A percentile compares a stretch with the other conserved stretches of the same genome.
These are phyloP conservation scores for Aphanomyces invadans DNA, from an alignment of 352 stramenopile genomes.

Conservation along the genomic window DNA sequence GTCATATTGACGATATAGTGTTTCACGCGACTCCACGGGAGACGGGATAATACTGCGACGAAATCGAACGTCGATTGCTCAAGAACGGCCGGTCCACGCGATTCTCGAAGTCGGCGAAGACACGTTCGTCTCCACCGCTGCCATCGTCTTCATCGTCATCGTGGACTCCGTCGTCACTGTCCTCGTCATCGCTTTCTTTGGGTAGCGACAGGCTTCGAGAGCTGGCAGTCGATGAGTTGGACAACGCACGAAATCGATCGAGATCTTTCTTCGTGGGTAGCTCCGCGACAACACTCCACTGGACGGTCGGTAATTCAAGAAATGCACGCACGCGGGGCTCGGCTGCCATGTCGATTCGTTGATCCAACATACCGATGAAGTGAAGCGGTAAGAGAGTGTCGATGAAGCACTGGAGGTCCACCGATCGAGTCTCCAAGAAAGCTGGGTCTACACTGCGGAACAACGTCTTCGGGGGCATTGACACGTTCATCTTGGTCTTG, in stretches of 20 bases:
- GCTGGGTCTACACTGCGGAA: conserved; percentile 47
- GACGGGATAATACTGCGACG: conserved; percentile 11
- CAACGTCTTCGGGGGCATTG: conserved; percentile 58
- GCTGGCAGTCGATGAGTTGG: conserved; percentile 22
- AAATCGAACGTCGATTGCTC: background rate
- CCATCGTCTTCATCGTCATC: background rate
- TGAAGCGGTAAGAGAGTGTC: conserved; percentile 45
- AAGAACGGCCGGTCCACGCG: background rate
- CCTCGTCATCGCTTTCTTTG: conserved; percentile 13
- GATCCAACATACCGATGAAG: conserved; percentile 58
- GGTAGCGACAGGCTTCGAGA: background rate
- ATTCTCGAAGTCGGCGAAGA: conserved; percentile 6
- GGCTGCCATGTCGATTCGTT: conserved; percentile 54
- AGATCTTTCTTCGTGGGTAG: background rate
- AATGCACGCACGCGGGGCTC: conserved; percentile 61
- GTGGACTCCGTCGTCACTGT: conserved; percentile 6
- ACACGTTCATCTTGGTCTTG: conserved; percentile 43
- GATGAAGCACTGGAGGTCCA: conserved; percentile 54
- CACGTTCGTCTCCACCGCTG: background rate
- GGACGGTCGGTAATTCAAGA: conserved; percentile 50
- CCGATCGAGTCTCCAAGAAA: conserved; percentile 55
- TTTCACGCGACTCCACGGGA: conserved; percentile 1
- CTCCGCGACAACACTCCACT: conserved; percentile 59
- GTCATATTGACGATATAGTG: background rate
- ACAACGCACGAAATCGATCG: conserved; percentile 22